Evolutionary conservation across 2,329 filamentous ascomycete species (phyloP), one percentile per base, ranked within the genome.

Genomic region (Ophiostoma piceae): DNA sequence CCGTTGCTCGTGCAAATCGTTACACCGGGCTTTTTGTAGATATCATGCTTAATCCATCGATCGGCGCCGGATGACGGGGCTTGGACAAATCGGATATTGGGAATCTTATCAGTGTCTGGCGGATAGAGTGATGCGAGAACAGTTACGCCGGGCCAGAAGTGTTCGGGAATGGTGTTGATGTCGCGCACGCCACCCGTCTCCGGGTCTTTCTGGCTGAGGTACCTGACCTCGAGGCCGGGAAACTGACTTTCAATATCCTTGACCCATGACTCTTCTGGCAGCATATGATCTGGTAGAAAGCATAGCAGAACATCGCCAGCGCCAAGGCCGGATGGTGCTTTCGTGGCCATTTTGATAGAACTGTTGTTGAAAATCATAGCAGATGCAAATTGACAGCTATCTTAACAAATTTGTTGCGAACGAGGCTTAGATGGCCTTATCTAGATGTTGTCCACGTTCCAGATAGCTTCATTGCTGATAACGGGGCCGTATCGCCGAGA

Each of bases 1-100:
- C 85, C 85, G 70, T 85, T 87, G 0, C 84, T 84, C 0, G 84
- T 85, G 65, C 81, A 84, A 71, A 88, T 84, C 0, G 77, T 75
- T 3, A 86, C 77, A 66, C 84, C 78, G 57, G 57, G 84, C 29
- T 85, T 82, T 29, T 76, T 79, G 71, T 84, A 87, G 0, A 87
- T 70, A 0, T 82, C 81, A 11, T 80, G 75, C 1, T 82, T 75
- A 7, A 83, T 67, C 14, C 86, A 75, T 68, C 81, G 80, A 68
- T 87, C 85, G 1, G 82, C 82, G 3, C 85, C 85, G 1, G 85
- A 85, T 69, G 82, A 85, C 22, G 80, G 78, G 5, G 87, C 79
- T 76, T 87, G 85, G 26, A 87, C 81, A 67, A 83, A 82, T 73
- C 83, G 78, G 71, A 87, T 75, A 35, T 81, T 82, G 1, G 82